Conservation (phyloP, 2,329 filamentous ascomycete species). For the Lecanicillium sp. region DNA sequence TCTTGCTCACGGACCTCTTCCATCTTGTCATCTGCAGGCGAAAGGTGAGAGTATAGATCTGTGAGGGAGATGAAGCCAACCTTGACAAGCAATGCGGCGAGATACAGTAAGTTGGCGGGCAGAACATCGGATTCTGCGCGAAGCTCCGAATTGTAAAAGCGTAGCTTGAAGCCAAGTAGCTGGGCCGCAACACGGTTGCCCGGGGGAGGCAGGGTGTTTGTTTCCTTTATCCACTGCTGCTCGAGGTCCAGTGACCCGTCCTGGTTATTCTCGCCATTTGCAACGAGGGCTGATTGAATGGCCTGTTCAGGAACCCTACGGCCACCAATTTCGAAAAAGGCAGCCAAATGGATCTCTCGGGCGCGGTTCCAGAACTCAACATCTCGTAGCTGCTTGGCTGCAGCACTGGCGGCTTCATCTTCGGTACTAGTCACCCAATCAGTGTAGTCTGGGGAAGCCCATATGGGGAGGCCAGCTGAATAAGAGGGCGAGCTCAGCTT, state of each 20-base stretch:
- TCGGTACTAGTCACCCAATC: slow-evolving; percentile 61
- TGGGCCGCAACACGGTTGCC: slow-evolving; percentile 93
- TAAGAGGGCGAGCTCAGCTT: slow-evolving; percentile 39
- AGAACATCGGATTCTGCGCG: slow-evolving; percentile 70
- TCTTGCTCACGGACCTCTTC: slow-evolving; percentile 62
- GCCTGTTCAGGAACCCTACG: slow-evolving; percentile 58
- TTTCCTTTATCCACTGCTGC: slow-evolving; percentile 71
- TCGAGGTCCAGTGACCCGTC: slow-evolving; percentile 49
- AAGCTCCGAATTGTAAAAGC: slow-evolving; percentile 81
- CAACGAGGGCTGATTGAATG: slow-evolving; percentile 37
- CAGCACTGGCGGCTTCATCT: slow-evolving; percentile 54
- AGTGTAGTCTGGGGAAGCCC: slow-evolving; percentile 70
- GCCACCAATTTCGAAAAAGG: slow-evolving; percentile 85
- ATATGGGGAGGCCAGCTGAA: slow-evolving; percentile 67
- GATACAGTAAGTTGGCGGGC: slow-evolving; percentile 86
- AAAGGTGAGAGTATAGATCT: slow-evolving; percentile 88
- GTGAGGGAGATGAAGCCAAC: slow-evolving; percentile 91
- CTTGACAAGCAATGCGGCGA: slow-evolving; percentile 89
- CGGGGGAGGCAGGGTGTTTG: slow-evolving; percentile 72
- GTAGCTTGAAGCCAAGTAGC: slow-evolving; percentile 91
- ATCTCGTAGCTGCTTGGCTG: slow-evolving; percentile 61
- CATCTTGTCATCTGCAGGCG: slow-evolving; percentile 81
- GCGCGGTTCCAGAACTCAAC: slow-evolving; percentile 73
- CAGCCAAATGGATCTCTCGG: slow-evolving; percentile 67
- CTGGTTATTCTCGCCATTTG: slow-evolving; percentile 31